phyloP scores from a whole-genome alignment of 2,329 filamentous ascomycete genomes.

The Fusarium nelsonii region DNA sequence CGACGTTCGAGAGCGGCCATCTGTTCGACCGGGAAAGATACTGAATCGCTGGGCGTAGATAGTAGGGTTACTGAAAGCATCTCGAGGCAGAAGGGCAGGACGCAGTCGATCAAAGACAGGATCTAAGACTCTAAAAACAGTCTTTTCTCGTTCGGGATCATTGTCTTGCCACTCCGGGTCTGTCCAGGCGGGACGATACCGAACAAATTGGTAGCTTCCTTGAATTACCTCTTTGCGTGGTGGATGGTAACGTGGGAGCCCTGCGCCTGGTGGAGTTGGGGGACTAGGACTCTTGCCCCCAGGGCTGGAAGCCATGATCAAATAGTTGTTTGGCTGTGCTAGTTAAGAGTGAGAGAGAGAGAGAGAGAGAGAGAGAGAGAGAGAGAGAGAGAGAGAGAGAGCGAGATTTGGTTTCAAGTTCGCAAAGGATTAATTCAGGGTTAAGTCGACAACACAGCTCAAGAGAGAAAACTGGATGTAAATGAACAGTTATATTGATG shows the following conservation, averaged over 20 bases:
- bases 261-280: not conserved
- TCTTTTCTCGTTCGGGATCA: conserved; percentile 6
- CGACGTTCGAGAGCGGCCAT: conserved; percentile 51
- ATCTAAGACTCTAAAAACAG: conserved; percentile 32
- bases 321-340: not conserved
- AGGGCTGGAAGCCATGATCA: conserved; percentile 13
- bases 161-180: conserved; percentile 48
- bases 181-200: conserved; percentile 47
- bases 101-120: conserved; percentile 38
- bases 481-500: not conserved
- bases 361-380: not conserved
- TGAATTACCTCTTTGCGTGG: not conserved
- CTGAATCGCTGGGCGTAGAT: conserved; percentile 49
- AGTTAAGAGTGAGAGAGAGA: not conserved
- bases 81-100: conserved; percentile 43
- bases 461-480: not conserved
- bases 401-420: not conserved
- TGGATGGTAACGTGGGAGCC: not conserved
- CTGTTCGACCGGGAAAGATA: conserved; percentile 46
- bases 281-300: not conserved
- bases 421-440: not conserved
- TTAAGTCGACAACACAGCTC: not conserved
- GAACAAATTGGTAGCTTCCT: conserved; percentile 17
- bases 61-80: conserved; percentile 44
- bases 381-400: not conserved